Evolutionary conservation across 1,284 basidiomycete genomes (phyloP).

Genomic region (Puccinia polysora): DNA sequence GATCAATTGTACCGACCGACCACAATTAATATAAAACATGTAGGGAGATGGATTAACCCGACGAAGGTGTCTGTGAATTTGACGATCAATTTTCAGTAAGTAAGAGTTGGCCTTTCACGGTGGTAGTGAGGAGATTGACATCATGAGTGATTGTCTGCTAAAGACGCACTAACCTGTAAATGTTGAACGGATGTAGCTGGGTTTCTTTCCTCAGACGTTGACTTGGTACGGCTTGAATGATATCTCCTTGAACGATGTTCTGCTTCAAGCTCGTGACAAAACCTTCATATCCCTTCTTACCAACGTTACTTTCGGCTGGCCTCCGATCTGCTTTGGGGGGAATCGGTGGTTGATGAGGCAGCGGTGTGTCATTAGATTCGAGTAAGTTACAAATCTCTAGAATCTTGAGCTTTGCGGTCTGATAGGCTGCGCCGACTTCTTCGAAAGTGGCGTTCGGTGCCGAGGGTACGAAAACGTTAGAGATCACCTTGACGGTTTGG

Average conservation of each 20-base stretch:
- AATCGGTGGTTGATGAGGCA: constrained; percentile 58
- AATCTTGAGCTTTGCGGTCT: constrained; percentile 73
- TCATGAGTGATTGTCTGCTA: background rate
- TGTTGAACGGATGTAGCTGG: constrained; percentile 91
- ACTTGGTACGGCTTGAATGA: constrained; percentile 97
- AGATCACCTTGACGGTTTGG: constrained; percentile 89
- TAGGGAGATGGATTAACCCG: constrained; percentile 96
- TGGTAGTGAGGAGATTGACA: too few species aligned
- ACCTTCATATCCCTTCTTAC: constrained; percentile 81
- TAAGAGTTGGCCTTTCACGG: too few species aligned
- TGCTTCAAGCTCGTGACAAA: constrained; percentile 91
- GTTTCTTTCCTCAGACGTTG: constrained; percentile 83
- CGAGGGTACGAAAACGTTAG: constrained; percentile 81
- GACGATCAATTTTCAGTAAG: too few species aligned
- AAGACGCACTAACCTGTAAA: constrained; percentile 52
- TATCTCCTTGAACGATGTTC: constrained; percentile 91
- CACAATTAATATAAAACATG: constrained; percentile 95
- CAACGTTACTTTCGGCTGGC: constrained; percentile 80
- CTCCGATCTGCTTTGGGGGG: constrained; percentile 49
- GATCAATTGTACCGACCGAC: constrained; percentile 67
- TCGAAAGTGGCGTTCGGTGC: constrained; percentile 49
- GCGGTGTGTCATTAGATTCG: constrained; percentile 62
- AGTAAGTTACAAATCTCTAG: constrained; percentile 68
- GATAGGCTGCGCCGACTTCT: constrained; percentile 72
- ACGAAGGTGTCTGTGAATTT: constrained; percentile 65